Evolutionary conservation across 805 yeast genomes (phyloP), one percentile per base, ranked within the genome.

Genomic region (Naumovozyma castellii): DNA sequence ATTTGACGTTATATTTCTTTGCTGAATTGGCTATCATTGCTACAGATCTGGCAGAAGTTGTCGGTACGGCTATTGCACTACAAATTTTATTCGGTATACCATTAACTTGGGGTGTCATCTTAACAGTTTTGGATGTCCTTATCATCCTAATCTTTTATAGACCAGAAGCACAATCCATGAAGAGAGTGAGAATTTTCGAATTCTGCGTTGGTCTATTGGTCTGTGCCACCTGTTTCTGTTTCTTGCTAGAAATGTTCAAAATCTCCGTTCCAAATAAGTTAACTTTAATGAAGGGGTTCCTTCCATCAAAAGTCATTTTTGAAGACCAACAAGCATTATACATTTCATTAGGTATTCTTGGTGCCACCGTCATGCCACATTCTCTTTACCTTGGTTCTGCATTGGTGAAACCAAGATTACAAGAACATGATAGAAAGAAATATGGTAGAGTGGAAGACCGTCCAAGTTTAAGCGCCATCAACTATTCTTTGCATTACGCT

Each of bases 311-410:
- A n/a, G 69, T 76, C 39, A 67, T 76, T 40, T 61, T 67, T 19
- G 78, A 77, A 49, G 82, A 77, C 46, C 75, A 72, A 53, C 78
- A 72, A 54, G 92, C 94, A 0, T 62, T 84, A 20, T 86, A 79
- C 53, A 64, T 85, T 16, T 76, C 90, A 18, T 68, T 88, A 48
- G 95, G 94, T 18, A 84, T 87, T 36, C 67, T 86, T 39, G 96
- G 96, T 18, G 95, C 96, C 9, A 87, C 95, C 0, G 95, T 87
- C 18, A 87, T 87, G 96, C 96, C 96, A 2, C 95, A 87, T 55
- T 79, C 88, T 1, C 65, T 87, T 37, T 85, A 82, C 51, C 65
- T 87, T 41, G 95, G 95, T 1, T 81, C 92, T 0, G 90, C 92
- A 4, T 66, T 87, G 37, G 96, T 86, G 5, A 94, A 86, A 57